phyloP scores from a whole-genome alignment of 352 stramenopile species.

The Pythium aquatile region DNA sequence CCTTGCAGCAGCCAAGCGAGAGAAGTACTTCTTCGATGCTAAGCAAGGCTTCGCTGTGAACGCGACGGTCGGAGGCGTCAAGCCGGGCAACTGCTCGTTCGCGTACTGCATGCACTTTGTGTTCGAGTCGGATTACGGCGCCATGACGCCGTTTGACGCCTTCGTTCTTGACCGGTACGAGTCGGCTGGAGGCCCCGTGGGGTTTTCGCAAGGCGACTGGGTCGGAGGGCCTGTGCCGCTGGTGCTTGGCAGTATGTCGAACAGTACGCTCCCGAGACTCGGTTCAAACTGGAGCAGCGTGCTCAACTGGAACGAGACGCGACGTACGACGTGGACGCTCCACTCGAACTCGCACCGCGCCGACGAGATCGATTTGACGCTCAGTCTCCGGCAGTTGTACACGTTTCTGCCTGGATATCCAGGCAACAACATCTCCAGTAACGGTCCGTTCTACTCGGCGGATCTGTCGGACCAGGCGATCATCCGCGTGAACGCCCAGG shows the following conservation, averaged over 20 bases:
- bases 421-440: background rate
- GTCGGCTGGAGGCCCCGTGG: slow-evolving; percentile 9
- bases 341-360: slow-evolving; percentile 15
- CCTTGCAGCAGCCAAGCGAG: background rate
- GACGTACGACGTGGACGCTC: slow-evolving; percentile 37
- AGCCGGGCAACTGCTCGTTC: slow-evolving; percentile 6
- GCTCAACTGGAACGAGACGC: slow-evolving; percentile 28
- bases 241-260: slow-evolving; percentile 28
- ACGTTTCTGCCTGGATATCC: slow-evolving; percentile 12
- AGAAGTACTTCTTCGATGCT: background rate
- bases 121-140: slow-evolving; percentile 41
- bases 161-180: slow-evolving; percentile 39
- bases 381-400: slow-evolving; percentile 52
- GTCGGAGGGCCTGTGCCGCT: slow-evolving; percentile 12
- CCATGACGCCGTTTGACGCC: slow-evolving; percentile 39
- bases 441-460: slow-evolving; percentile 29
- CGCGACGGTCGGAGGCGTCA: background rate
- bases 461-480: slow-evolving; percentile 38
- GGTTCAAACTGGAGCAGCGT: background rate
- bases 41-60: background rate
- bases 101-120: slow-evolving; percentile 31
- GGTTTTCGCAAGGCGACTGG: background rate
- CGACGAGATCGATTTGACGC: slow-evolving; percentile 34
- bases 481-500: slow-evolving; percentile 30
- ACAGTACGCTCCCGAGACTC: background rate